A percentile compares a stretch with the other conserved stretches of the same genome.
Conservation (phyloP, 306 rosid genomes). For the Medicago arabica region DNA sequence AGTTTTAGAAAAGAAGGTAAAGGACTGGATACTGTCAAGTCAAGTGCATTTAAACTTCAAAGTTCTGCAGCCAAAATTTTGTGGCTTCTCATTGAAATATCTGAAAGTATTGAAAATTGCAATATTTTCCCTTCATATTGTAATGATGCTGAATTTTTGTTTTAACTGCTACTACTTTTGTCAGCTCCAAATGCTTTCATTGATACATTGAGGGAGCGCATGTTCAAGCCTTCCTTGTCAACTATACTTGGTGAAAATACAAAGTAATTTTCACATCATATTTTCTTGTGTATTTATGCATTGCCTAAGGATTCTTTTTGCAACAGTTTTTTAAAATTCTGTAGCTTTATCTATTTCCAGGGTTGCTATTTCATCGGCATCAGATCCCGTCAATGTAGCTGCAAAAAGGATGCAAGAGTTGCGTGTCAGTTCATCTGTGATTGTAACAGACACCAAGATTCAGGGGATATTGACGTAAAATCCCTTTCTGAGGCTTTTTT, state of each 20-base stretch:
- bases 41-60: background rate
- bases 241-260: slow-evolving; percentile 71
- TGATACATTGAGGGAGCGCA: slow-evolving; percentile 92
- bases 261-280: slow-evolving; percentile 59
- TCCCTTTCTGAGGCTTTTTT: slow-evolving; percentile 36
- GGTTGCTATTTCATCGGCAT: slow-evolving; percentile 80
- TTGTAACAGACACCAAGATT: slow-evolving; percentile 70
- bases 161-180: slow-evolving; percentile 39
- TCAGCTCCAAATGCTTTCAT: slow-evolving; percentile 85
- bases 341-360: slow-evolving; percentile 66
- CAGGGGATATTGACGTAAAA: slow-evolving; percentile 89
- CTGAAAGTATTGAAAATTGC: slow-evolving; percentile 19
- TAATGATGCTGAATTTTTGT: slow-evolving; percentile 36
- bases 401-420: slow-evolving; percentile 89
- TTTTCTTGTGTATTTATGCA: slow-evolving; percentile 38
- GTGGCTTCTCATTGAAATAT: slow-evolving; percentile 19
- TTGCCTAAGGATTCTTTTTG: slow-evolving; percentile 32
- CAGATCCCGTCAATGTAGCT: slow-evolving; percentile 83
- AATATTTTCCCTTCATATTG: slow-evolving; percentile 26
- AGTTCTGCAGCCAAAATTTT: slow-evolving; percentile 26
- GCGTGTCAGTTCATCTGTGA: slow-evolving; percentile 74
- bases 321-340: slow-evolving; percentile 54
- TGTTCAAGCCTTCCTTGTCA: slow-evolving; percentile 92
- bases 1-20: slow-evolving; percentile 15
- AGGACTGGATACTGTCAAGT: slow-evolving; percentile 4